Conservation (phyloP, 1,139 yeast genomes). For the Barnettozyma hawaiiensis region DNA sequence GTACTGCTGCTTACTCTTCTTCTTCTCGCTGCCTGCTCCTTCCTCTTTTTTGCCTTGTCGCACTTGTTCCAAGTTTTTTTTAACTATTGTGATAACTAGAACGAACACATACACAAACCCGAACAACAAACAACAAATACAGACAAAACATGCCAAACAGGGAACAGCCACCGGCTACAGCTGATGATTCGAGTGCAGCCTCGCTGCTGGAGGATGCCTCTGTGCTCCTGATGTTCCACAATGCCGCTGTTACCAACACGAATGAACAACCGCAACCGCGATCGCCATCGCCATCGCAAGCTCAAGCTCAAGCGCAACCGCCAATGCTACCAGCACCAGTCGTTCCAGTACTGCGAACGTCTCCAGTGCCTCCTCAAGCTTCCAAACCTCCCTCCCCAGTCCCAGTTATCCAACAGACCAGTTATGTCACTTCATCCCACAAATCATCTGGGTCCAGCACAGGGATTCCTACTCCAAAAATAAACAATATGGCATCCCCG, state of each 20-base stretch:
- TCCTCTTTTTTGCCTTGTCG: too few species aligned
- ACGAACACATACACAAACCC: too few species aligned
- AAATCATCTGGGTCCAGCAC: slow-evolving; percentile 8
- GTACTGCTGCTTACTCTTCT: too few species aligned
- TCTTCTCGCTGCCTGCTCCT: too few species aligned
- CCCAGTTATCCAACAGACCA: neutral
- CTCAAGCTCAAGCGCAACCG: neutral
- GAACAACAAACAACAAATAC: too few species aligned
- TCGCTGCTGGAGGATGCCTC: slow-evolving; percentile 54
- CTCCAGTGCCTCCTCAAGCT: neutral
- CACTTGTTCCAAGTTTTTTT: too few species aligned
- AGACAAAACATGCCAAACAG: slow-evolving; percentile 4
- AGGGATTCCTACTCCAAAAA: slow-evolving; percentile 12
- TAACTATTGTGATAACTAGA: too few species aligned
- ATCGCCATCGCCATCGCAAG: too few species aligned
- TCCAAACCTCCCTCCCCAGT: neutral
- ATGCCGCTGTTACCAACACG: slow-evolving; percentile 39
- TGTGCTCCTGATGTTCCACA: slow-evolving; percentile 60
- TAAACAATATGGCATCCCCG: slow-evolving; percentile 34
- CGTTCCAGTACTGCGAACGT: neutral
- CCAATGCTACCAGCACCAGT: neutral
- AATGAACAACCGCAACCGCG: slow-evolving; percentile 3
- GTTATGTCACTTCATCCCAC: slow-evolving; percentile 1
- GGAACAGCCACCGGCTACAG: neutral
- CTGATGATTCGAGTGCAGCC: slow-evolving; percentile 9